Evolutionary conservation across 192 early-diverging fungal genomes (phyloP).

Genomic region (Glomus cerebriforme): DNA sequence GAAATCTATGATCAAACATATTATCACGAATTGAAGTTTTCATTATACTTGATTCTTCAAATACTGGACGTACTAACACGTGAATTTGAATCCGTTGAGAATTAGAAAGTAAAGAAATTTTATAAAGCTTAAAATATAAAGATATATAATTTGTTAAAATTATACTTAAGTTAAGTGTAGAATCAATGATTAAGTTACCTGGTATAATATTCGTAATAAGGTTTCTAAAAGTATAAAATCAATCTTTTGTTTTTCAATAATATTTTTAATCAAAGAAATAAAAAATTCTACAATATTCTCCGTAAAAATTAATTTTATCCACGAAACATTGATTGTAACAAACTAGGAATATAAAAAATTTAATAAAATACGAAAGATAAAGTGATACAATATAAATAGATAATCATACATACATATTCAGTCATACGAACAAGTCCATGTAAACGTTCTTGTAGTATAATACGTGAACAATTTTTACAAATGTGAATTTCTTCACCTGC

Average conservation of each 20-base stretch:
- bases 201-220: background rate
- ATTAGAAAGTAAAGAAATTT: background rate
- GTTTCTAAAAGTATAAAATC: background rate
- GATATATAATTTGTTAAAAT: too few relatives aligned
- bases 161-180: too few relatives aligned
- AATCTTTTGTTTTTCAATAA: background rate
- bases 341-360: background rate
- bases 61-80: background rate
- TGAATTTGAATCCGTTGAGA: background rate
- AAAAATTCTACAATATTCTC: background rate
- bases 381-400: background rate
- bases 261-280: slow-evolving; percentile 1
- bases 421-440: background rate
- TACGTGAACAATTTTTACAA: background rate
- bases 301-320: background rate
- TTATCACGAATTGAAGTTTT: background rate
- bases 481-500: too few relatives aligned
- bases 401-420: background rate
- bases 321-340: background rate
- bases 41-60: background rate
- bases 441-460: background rate
- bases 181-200: background rate
- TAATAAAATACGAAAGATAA: background rate
- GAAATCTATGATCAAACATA: background rate
- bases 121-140: background rate